Conservation (phyloP, 2,329 filamentous ascomycete species). For the Dactylellina sp. region DNA sequence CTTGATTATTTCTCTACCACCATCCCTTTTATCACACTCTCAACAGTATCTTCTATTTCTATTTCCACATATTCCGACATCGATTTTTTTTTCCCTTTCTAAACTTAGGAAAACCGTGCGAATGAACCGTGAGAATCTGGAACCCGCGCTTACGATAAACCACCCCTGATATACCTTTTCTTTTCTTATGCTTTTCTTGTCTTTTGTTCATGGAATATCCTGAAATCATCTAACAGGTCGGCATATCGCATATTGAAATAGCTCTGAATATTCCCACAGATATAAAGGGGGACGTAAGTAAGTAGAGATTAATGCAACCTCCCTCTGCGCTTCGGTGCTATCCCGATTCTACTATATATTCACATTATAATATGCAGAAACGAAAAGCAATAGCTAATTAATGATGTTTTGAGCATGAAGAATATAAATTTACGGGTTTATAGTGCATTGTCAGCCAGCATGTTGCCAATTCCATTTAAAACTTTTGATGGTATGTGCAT, state of each 20-base stretch:
- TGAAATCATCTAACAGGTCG: too few relatives aligned
- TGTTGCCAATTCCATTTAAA: slow-evolving; percentile 31
- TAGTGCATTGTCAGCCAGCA: not conserved
- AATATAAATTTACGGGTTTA: slow-evolving; percentile 21
- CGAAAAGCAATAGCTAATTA: not conserved
- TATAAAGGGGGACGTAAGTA: not conserved
- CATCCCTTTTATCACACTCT: not conserved
- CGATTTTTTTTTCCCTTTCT: not conserved
- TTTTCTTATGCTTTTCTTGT: too few relatives aligned
- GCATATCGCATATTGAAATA: not conserved
- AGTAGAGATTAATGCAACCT: not conserved
- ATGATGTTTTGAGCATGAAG: not conserved
- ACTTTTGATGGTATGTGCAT: slow-evolving; percentile 11
- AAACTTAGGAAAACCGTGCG: not conserved
- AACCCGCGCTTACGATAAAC: too few relatives aligned
- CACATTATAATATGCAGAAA: not conserved
- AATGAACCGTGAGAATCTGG: not conserved
- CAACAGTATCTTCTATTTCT: too few relatives aligned
- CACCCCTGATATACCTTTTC: too few relatives aligned
- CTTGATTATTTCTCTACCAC: not conserved
- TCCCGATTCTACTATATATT: not conserved
- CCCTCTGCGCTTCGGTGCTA: not conserved
- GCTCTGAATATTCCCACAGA: not conserved
- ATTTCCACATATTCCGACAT: not conserved
- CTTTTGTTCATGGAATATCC: too few relatives aligned